Conservation (phyloP, 2,329 filamentous ascomycete genomes). For the Stagonosporopsis vannaccii region DNA sequence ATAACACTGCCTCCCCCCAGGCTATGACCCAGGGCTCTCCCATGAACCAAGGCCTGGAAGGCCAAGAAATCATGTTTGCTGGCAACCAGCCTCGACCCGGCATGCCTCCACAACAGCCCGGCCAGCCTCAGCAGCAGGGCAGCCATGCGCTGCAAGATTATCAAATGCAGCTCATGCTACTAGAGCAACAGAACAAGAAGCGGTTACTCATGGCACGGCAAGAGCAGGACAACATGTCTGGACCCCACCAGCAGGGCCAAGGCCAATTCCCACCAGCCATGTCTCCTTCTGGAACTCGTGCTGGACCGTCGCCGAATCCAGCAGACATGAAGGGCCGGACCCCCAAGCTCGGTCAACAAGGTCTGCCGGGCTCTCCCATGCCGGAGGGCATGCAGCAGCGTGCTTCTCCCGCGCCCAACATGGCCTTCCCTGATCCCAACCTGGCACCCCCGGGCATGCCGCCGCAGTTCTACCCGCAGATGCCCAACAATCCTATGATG, state of each 20-base stretch:
- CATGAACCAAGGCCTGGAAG: slow-evolving; percentile 69
- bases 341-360: slow-evolving; percentile 73
- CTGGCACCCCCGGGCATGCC: slow-evolving; percentile 58
- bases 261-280: slow-evolving; percentile 69
- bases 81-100: slow-evolving; percentile 42
- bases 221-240: slow-evolving; percentile 73
- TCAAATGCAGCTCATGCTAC: slow-evolving; percentile 86
- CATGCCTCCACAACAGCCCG: slow-evolving; percentile 68
- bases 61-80: slow-evolving; percentile 44
- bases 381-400: slow-evolving; percentile 72
- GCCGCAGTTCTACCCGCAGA: slow-evolving; percentile 48
- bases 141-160: slow-evolving; percentile 87
- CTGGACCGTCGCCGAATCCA: slow-evolving; percentile 78
- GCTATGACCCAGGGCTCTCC: slow-evolving; percentile 81
- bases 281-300: slow-evolving; percentile 72
- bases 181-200: slow-evolving; percentile 90
- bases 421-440: slow-evolving; percentile 55
- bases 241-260: slow-evolving; percentile 57
- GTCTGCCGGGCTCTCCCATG: slow-evolving; percentile 71
- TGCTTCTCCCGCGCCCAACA: slow-evolving; percentile 66
- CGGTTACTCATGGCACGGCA: slow-evolving; percentile 82
- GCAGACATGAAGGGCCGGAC: slow-evolving; percentile 80
- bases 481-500: slow-evolving; percentile 60
- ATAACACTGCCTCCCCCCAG: slow-evolving; percentile 81
- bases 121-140: slow-evolving; percentile 61